Percentiles rank a stretch among this genome's conserved stretches.
These are phyloP conservation scores for Cronartium ribicola DNA, from an alignment of 1,284 basidiomycete species.

Conservation along the genomic window DNA sequence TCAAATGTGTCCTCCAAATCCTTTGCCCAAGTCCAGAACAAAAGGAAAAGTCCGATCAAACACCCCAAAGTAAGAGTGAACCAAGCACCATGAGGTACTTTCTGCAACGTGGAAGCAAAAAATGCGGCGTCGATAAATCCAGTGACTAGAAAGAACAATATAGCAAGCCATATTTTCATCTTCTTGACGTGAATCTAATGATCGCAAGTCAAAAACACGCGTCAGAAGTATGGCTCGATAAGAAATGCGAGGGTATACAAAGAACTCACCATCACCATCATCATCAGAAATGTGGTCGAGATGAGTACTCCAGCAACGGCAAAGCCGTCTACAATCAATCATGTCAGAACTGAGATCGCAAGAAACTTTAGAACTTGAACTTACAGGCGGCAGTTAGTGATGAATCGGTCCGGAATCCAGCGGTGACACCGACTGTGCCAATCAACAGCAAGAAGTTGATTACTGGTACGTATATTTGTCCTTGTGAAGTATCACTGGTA, in stretches of 20 bases:
- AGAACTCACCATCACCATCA: slow-evolving; percentile 50
- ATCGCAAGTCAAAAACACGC: slow-evolving; percentile 15
- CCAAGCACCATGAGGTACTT: slow-evolving; percentile 46
- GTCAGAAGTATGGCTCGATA: slow-evolving; percentile 10
- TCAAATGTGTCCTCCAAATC: slow-evolving; percentile 46
- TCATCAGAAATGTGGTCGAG: slow-evolving; percentile 59
- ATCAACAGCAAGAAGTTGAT: slow-evolving; percentile 62
- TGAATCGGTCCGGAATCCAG: slow-evolving; percentile 58
- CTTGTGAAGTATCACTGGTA: slow-evolving; percentile 61
- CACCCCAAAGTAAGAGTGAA: slow-evolving; percentile 45
- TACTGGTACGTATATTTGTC: slow-evolving; percentile 64
- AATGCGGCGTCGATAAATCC: slow-evolving; percentile 54
- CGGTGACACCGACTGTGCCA: slow-evolving; percentile 60
- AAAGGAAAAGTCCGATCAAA: slow-evolving; percentile 44
- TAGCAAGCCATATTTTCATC: slow-evolving; percentile 49
- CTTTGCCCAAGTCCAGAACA: slow-evolving; percentile 45
- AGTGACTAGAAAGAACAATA: slow-evolving; percentile 59
- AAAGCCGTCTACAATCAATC: slow-evolving; percentile 53
- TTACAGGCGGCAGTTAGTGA: slow-evolving; percentile 59
- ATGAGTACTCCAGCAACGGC: slow-evolving; percentile 65
- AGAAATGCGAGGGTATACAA: neutral
- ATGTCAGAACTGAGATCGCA: neutral
- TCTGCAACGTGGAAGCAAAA: slow-evolving; percentile 46
- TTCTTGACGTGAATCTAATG: slow-evolving; percentile 42
- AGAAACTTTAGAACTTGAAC: slow-evolving; percentile 42